Base-by-base conservation (phyloP, 208 protist species). In the Crithidia bombi region DNA sequence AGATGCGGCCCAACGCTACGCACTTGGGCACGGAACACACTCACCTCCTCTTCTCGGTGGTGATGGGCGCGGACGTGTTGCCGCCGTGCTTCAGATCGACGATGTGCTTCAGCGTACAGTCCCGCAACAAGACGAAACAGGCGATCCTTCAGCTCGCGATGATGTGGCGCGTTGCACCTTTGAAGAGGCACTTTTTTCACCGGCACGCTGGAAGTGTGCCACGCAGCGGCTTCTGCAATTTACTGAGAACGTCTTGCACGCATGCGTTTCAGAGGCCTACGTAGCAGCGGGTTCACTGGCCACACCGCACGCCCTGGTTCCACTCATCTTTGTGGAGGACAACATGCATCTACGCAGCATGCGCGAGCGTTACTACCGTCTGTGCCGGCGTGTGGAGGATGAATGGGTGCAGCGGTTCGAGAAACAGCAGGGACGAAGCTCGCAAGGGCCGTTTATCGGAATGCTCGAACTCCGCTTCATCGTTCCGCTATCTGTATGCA, bases 261-360 rank as follows among this genome's bases (percentile, higher is more conserved):
- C 15, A 2, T 71, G 78, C 73, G 4, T 67, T 9, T 26, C 44
- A 5, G 25, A 54, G 3, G 28, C 41, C 4, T 3, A 21, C 51
- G 11, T n/a, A 38, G 14, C 32, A 38, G 3, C 15, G 0, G 11
- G 33, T 14, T 15, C 14, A 51, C 38, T 1, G 32, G 17, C 11
- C 39, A 38, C 2, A 25, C 23, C 23, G 41, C n/a, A 25, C 9
- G 44, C 49, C 30, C 61, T 26, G 10, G 59, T 73, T 7, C 80
- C 78, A n/a, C 55, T 81, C 19, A 49, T 95, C 14, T 74, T 92
- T 67, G 77, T 95, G 39, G 85, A 93, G n/a, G 90, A 95, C 64
- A 92, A 89, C 50, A 82, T 95, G 75, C 83, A 87, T 46, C 84
- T 86, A 49, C 69, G 75, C 56, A 93, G 87, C 49, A 95, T 95